Base-by-base conservation (phyloP, 257 asterid species). In the Plantago ovata region DNA sequence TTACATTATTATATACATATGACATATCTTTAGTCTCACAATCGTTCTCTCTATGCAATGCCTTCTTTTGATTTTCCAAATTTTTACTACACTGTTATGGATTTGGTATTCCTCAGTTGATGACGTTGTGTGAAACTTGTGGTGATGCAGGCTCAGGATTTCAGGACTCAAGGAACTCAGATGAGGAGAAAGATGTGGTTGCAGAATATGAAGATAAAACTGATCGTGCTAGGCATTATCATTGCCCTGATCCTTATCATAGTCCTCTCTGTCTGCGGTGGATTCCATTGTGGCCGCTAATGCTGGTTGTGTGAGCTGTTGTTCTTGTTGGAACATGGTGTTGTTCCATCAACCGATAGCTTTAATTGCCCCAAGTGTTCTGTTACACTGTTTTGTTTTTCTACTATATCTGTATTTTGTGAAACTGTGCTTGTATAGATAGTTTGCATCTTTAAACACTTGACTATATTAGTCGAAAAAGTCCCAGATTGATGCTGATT, bases 101-200 rank as follows among this genome's bases (percentile, higher is more conserved):
- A n/a, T 5, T 44, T 40, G 13, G n/a, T 46, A 46, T 19, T 47
- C 9, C 28, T 9, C n/a, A 10, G 18, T 50, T 50, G 38, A 50
- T 3, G 7, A 10, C 38, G 0, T 4, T 50, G 28, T 39, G 39
- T 55, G 28, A 13, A 41, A 59, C 13, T n/a, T n/a, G n/a, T 28
- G 56, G 39, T 62, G 41, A 61, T 65, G 72, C 75, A 87, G 94
- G 94, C 96, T 20, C 96, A 84, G 73, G 96, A 87, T 77, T 87
- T 87, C 74, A 76, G 86, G 78, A 78, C 94, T 8, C 88, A 78
- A 62, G 96, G 96, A 64, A 87, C 94, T 61, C 48, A 77, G 70
- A 82, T 87, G 81, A 87, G 94, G 82, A 81, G 94, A 64, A 84
- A 78, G 77, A 87, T 87, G 89, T 87, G 96, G 96, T 60, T 80